Percentiles rank a stretch among this genome's conserved stretches.
phyloP scores from a whole-genome alignment of 75 land plant species.

The Selaginella moellendorffii region DNA sequence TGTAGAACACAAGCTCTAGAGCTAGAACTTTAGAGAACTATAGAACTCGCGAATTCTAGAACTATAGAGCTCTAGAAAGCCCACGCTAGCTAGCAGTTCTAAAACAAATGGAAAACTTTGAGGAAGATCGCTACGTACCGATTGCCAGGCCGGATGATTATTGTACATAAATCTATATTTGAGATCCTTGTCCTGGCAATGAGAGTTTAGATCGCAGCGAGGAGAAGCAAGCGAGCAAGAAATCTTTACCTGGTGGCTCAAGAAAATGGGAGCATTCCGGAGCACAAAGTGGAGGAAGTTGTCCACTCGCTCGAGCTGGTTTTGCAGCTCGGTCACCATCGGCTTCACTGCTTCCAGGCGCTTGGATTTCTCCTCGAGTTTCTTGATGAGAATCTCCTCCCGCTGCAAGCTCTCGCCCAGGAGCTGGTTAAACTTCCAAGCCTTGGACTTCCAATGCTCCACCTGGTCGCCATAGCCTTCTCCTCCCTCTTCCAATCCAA shows the following conservation, averaged over 20 bases:
- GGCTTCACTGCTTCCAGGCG: conserved; percentile 13
- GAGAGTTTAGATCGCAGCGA: neutral
- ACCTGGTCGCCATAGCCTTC: conserved; percentile 38
- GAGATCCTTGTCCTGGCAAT: conserved; percentile 60
- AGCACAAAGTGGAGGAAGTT: conserved; percentile 69
- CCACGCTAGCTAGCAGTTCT: too few species aligned
- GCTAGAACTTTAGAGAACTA: too few species aligned
- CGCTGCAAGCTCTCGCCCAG: conserved; percentile 50
- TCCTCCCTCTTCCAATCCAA: conserved; percentile 30
- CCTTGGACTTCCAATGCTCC: conserved; percentile 52
- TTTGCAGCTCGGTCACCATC: conserved; percentile 48
- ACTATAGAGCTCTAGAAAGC: too few species aligned
- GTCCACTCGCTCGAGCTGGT: conserved; percentile 63
- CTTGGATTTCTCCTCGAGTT: conserved; percentile 38
- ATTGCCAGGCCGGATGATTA: conserved; percentile 50
- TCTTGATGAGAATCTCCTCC: conserved; percentile 41
- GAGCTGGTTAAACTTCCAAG: conserved; percentile 33
- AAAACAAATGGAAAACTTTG: neutral
- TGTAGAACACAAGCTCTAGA: too few species aligned
- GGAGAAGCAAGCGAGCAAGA: neutral
- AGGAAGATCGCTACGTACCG: neutral
- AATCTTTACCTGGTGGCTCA: conserved; percentile 63
- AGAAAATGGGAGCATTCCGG: conserved; percentile 64
- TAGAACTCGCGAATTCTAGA: too few species aligned
- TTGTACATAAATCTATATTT: conserved; percentile 81